Evolutionary conservation across 139 green algal genomes (phyloP).

Genomic region (Chlorella sp.): DNA sequence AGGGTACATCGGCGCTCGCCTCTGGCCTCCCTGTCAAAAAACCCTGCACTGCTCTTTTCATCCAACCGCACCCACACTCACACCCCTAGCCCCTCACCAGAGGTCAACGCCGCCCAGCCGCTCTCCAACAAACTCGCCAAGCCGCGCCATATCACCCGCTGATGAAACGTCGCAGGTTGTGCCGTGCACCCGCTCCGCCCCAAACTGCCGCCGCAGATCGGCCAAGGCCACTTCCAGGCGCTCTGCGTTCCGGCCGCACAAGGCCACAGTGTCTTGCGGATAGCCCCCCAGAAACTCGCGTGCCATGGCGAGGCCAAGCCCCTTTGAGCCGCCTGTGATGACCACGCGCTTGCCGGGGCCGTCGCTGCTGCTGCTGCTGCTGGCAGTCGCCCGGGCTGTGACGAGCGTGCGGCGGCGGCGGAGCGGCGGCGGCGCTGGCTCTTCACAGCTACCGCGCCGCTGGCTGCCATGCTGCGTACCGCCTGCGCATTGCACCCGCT

Average conservation of each 20-base stretch:
- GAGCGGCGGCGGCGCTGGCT: too few relatives aligned
- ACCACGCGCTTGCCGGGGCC: conserved; percentile 27
- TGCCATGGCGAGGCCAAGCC: conserved; percentile 48
- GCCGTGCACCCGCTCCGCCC: conserved; percentile 25
- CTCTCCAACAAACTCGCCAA: conserved; percentile 43
- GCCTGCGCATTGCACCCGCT: neutral
- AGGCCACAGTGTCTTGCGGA: conserved; percentile 51
- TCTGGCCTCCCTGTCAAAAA: too few relatives aligned
- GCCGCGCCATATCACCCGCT: conserved; percentile 33
- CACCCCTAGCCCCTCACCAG: conserved; percentile 30
- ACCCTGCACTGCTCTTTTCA: too few relatives aligned
- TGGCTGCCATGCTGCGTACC: neutral
- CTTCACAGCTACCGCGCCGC: too few relatives aligned
- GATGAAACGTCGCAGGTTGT: conserved; percentile 42
- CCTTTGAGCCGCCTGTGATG: conserved; percentile 54
- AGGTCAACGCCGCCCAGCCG: conserved; percentile 50
- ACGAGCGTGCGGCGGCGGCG: too few relatives aligned
- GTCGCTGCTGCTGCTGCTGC: neutral
- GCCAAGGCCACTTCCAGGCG: conserved; percentile 48
- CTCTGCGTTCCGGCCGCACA: conserved; percentile 52
- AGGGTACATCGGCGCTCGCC: too few relatives aligned
- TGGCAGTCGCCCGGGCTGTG: neutral
- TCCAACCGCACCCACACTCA: too few relatives aligned
- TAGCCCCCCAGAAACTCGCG: conserved; percentile 46
- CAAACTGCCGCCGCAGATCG: conserved; percentile 28